Percentiles rank a stretch among this genome's conserved stretches.
phyloP scores from a whole-genome alignment of 345 rosid genomes.

The Lumnitzera littorea region DNA sequence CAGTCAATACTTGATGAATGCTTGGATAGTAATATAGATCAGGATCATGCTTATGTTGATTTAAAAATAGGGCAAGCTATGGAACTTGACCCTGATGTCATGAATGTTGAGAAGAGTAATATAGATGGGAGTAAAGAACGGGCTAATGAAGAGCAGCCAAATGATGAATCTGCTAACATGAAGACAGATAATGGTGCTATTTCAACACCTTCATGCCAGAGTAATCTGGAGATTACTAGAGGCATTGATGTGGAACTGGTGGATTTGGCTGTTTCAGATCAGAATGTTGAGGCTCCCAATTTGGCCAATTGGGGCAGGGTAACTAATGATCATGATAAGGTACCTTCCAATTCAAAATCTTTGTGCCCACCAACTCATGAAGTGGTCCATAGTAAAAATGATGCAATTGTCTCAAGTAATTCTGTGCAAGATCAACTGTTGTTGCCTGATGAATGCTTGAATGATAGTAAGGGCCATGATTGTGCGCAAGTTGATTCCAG shows the following conservation, averaged over 20 bases:
- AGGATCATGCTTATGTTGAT: slow-evolving; percentile 15
- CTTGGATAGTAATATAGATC: slow-evolving; percentile 7
- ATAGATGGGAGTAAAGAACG: slow-evolving; percentile 1
- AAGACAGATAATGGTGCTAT: not conserved
- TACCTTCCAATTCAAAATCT: not conserved
- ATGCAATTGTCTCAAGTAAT: not conserved
- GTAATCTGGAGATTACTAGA: not conserved
- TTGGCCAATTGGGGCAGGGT: not conserved
- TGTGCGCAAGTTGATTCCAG: slow-evolving; percentile 6
- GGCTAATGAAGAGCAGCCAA: not conserved
- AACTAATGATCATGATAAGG: not conserved
- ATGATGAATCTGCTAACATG: not conserved
- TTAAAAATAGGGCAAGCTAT: slow-evolving; percentile 14
- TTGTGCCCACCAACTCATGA: not conserved
- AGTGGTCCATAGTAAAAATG: not conserved
- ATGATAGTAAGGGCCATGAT: slow-evolving; percentile 1
- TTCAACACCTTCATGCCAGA: not conserved
- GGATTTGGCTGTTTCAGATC: not conserved
- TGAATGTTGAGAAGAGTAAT: slow-evolving; percentile 8
- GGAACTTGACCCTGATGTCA: slow-evolving; percentile 23
- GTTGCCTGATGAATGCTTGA: slow-evolving; percentile 8
- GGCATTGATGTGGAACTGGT: not conserved
- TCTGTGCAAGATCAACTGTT: not conserved
- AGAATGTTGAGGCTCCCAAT: not conserved
- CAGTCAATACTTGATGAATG: slow-evolving; percentile 15